Conservation (phyloP, 805 yeast genomes). For the Metschnikowia proteae region DNA sequence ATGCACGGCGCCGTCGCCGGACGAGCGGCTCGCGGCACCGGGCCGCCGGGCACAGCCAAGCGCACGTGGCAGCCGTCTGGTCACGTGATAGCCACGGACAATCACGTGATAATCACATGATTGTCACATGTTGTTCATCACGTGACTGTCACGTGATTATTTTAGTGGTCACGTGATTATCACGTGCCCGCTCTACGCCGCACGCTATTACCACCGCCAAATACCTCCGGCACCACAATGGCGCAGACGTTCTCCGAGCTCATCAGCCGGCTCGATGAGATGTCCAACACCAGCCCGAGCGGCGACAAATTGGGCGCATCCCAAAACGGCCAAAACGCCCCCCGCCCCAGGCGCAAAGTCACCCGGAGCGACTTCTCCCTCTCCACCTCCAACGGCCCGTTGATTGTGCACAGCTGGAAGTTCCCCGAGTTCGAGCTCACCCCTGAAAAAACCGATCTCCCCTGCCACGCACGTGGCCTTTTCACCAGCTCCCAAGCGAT, state of each 20-base stretch:
- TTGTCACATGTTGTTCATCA: no score
- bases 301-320: conserved; percentile 5
- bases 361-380: conserved; percentile 16
- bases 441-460: conserved; percentile 50
- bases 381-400: conserved; percentile 12
- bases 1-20: no score
- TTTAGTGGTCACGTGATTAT: no score
- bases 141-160: no score
- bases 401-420: conserved; percentile 53
- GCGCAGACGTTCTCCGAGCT: conserved; percentile 19
- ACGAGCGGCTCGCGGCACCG: no score
- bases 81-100: no score
- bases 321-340: neutral
- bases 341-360: conserved; percentile 8
- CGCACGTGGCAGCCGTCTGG: no score
- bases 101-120: no score
- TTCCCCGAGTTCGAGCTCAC: conserved; percentile 89
- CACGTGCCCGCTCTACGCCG: no score
- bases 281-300: conserved; percentile 1
- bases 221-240: neutral
- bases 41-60: no score
- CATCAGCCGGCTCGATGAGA: conserved; percentile 18
- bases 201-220: no score
- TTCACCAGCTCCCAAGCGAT: conserved; percentile 56
- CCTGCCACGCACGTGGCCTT: conserved; percentile 79